Evolutionary conservation across 192 early-diverging fungal genomes (phyloP).

Genomic region (Backusella macrospora): DNA sequence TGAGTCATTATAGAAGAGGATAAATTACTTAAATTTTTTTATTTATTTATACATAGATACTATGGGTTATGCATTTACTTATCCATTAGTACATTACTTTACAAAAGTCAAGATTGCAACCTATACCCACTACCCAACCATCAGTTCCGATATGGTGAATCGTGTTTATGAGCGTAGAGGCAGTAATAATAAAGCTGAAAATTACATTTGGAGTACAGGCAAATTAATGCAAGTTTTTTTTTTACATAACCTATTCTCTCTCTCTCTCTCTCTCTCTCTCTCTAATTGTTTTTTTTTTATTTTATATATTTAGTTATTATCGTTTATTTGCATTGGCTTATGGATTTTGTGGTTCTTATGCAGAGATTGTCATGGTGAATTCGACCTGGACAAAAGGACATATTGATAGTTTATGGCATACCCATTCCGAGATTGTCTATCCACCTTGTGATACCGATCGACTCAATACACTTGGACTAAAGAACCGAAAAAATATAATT

Average conservation of each 20-base stretch:
- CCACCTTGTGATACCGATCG: slow-evolving; percentile 90
- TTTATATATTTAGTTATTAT: slow-evolving; percentile 69
- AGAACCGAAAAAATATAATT: slow-evolving; percentile 58
- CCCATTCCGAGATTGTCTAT: slow-evolving; percentile 77
- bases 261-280: no score
- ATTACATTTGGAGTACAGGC: slow-evolving; percentile 52
- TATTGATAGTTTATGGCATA: slow-evolving; percentile 82
- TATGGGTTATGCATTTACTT: slow-evolving; percentile 94
- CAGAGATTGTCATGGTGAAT: slow-evolving; percentile 90
- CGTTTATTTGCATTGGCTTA: slow-evolving; percentile 76
- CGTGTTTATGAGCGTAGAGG: slow-evolving; percentile 65
- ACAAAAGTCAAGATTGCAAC: slow-evolving; percentile 65
- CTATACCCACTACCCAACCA: slow-evolving; percentile 96
- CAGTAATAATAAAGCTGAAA: slow-evolving; percentile 72
- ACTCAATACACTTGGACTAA: slow-evolving; percentile 60
- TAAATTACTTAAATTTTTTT: not conserved
- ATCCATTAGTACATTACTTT: slow-evolving; percentile 72
- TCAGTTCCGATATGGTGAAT: slow-evolving; percentile 89
- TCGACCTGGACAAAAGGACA: slow-evolving; percentile 95
- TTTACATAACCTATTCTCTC: not conserved
- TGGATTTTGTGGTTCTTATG: slow-evolving; percentile 74
- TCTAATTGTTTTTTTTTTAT: not conserved
- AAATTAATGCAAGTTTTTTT: slow-evolving; percentile 61
- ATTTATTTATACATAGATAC: slow-evolving; percentile 63
- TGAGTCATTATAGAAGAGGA: not conserved